These are phyloP conservation scores for Drechslerella coelobrocha DNA, from an alignment of 2,329 filamentous ascomycete genomes.

Conservation along the genomic window DNA sequence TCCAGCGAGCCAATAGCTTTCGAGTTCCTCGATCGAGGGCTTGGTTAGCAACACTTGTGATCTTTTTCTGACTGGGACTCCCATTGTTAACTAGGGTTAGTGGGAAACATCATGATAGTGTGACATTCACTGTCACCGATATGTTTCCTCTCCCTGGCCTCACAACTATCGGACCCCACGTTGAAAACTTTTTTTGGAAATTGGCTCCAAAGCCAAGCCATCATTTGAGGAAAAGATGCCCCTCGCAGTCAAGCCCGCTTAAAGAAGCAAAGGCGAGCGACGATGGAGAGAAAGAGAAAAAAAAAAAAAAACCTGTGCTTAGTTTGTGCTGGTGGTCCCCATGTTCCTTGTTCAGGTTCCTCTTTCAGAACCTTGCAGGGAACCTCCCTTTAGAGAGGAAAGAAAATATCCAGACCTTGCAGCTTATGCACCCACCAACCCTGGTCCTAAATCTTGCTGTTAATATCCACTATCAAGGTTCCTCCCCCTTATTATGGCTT, in stretches of 20 bases:
- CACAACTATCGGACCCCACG: slow-evolving; percentile 34
- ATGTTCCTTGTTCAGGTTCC: slow-evolving; percentile 37
- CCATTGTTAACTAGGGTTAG: slow-evolving; percentile 44
- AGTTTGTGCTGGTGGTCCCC: slow-evolving; percentile 6
- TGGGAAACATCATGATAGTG: slow-evolving; percentile 29
- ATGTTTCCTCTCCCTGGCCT: slow-evolving; percentile 39
- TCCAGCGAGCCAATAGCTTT: slow-evolving; percentile 5
- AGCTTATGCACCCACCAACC: slow-evolving; percentile 32
- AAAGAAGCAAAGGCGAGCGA: slow-evolving; percentile 3
- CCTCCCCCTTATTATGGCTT: slow-evolving; percentile 48
- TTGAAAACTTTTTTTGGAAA: slow-evolving; percentile 34
- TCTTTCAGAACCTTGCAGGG: slow-evolving; percentile 40
- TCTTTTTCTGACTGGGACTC: slow-evolving; percentile 8
- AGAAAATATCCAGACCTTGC: slow-evolving; percentile 43
- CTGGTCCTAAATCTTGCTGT: slow-evolving; percentile 42
- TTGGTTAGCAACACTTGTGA: slow-evolving; percentile 28
- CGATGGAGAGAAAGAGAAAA: slow-evolving; percentile 6
- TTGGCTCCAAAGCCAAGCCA: slow-evolving; percentile 35
- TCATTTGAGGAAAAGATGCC: slow-evolving; percentile 4
- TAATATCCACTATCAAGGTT: slow-evolving; percentile 51
- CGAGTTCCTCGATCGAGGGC: slow-evolving; percentile 26
- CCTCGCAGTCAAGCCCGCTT: slow-evolving; percentile 15
- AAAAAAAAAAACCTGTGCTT: neutral
- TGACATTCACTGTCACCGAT: slow-evolving; percentile 48
- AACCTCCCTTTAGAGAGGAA: slow-evolving; percentile 41